Conservation (phyloP, 2,329 filamentous ascomycete genomes). For the Podosphaera aphanis region DNA sequence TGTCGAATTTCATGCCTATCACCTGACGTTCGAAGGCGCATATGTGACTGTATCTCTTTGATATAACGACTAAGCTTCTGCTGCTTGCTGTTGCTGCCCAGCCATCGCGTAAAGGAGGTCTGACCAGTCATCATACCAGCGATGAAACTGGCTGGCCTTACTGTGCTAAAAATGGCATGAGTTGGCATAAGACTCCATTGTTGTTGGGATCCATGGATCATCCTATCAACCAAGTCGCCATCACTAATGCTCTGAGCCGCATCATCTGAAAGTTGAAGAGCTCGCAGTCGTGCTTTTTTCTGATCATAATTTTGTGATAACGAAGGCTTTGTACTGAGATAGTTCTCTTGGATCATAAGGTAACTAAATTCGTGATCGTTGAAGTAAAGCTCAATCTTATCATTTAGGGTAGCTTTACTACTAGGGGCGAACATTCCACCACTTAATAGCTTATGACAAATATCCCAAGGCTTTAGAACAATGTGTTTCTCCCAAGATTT, state of each 20-base stretch:
- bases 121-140: slow-evolving; percentile 50
- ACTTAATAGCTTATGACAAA: slow-evolving; percentile 75
- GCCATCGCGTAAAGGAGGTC: slow-evolving; percentile 69
- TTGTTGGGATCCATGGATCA: slow-evolving; percentile 96
- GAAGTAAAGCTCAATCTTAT: slow-evolving; percentile 97
- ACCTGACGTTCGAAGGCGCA: slow-evolving; percentile 73
- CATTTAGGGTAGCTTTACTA: slow-evolving; percentile 73
- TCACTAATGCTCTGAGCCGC: slow-evolving; percentile 94
- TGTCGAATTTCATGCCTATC: slow-evolving; percentile 87
- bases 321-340: slow-evolving; percentile 61
- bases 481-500: slow-evolving; percentile 98
- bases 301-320: slow-evolving; percentile 26
- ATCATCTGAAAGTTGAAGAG: slow-evolving; percentile 65
- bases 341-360: slow-evolving; percentile 97
- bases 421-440: slow-evolving; percentile 65
- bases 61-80: slow-evolving; percentile 56
- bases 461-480: slow-evolving; percentile 93
- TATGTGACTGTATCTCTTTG: slow-evolving; percentile 90
- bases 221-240: slow-evolving; percentile 81
- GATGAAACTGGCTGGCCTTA: slow-evolving; percentile 69
- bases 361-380: slow-evolving; percentile 97
- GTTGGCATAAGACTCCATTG: slow-evolving; percentile 97
- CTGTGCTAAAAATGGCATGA: slow-evolving; percentile 86
- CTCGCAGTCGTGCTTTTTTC: slow-evolving; percentile 49
- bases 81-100: slow-evolving; percentile 82